These are phyloP conservation scores for Colletotrichum orbiculare DNA, from an alignment of 2,329 filamentous ascomycete genomes.

Conservation along the genomic window DNA sequence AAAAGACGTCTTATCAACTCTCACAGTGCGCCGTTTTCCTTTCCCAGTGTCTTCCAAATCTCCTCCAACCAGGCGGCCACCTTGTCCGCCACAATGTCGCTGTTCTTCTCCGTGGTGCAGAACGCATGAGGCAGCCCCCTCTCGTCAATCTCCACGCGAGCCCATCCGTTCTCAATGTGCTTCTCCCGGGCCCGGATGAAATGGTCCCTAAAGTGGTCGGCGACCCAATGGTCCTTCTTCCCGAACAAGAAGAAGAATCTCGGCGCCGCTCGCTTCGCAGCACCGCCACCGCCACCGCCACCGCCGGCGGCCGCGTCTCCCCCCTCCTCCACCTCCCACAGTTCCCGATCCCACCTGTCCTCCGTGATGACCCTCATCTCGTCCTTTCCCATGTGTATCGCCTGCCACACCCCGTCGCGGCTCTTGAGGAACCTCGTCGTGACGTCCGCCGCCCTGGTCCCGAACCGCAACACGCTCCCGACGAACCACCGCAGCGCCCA, in stretches of 20 bases:
- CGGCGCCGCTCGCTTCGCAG: slow-evolving; percentile 43
- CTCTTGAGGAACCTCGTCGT: slow-evolving; percentile 67
- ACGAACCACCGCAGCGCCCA: slow-evolving; percentile 56
- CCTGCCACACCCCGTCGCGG: slow-evolving; percentile 68
- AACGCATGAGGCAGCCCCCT: slow-evolving; percentile 70
- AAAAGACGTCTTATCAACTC: neutral
- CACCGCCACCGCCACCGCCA: slow-evolving; percentile 27
- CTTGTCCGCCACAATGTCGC: slow-evolving; percentile 25
- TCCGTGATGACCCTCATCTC: slow-evolving; percentile 70
- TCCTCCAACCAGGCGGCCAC: slow-evolving; percentile 32
- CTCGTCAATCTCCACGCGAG: slow-evolving; percentile 65
- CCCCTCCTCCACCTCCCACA: slow-evolving; percentile 60
- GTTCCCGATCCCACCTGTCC: slow-evolving; percentile 68
- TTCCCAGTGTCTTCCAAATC: slow-evolving; percentile 20
- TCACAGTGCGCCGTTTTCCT: neutral
- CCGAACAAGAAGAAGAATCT: slow-evolving; percentile 72
- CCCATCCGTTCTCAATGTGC: slow-evolving; percentile 49
- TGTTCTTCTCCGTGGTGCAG: slow-evolving; percentile 53
- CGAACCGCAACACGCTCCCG: slow-evolving; percentile 57
- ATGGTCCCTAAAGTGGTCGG: slow-evolving; percentile 63
- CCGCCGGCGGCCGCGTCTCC: slow-evolving; percentile 30
- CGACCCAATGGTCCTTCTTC: slow-evolving; percentile 71
- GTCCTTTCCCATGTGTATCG: slow-evolving; percentile 67
- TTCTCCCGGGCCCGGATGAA: slow-evolving; percentile 60
- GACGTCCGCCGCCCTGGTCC: slow-evolving; percentile 58